Percentiles rank a stretch among this genome's conserved stretches.
phyloP scores from a whole-genome alignment of 169 alveolate species.

The Plasmodium vivax region DNA sequence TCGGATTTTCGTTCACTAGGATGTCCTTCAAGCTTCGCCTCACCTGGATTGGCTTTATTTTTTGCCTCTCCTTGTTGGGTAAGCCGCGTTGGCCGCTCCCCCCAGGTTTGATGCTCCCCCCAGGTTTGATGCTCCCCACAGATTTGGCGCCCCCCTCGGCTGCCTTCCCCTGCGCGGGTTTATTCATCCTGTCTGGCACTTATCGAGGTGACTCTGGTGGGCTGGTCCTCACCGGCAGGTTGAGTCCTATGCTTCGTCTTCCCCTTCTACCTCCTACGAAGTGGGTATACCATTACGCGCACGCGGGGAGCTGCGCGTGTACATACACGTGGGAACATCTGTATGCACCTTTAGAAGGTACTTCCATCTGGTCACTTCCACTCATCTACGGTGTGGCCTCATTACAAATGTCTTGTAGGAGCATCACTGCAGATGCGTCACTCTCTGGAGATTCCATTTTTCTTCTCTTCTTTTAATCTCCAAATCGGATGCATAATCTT shows the following conservation, averaged over 20 bases:
- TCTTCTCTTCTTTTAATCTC: background rate
- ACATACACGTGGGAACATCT: background rate
- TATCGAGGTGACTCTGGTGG: background rate
- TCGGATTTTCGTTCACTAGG: constrained; percentile 19
- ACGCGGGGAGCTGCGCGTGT: background rate
- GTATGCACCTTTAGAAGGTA: background rate
- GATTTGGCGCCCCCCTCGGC: background rate
- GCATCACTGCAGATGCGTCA: background rate
- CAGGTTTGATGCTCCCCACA: background rate
- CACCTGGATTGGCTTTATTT: constrained; percentile 49
- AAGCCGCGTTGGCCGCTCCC: background rate
- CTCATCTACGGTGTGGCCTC: background rate
- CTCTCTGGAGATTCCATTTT: background rate
- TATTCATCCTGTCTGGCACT: background rate
- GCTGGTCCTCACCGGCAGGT: background rate
- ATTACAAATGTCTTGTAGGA: background rate
- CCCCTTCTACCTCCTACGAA: background rate
- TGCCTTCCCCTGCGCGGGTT: background rate
- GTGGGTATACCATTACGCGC: background rate
- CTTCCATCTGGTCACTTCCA: background rate
- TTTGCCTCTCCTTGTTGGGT: constrained; percentile 5
- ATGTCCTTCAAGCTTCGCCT: constrained; percentile 59
- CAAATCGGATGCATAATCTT: background rate
- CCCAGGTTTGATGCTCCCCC: background rate
- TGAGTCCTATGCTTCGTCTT: background rate